Conservation (phyloP, 140 eudicot species). For the Stevia rebaudiana region DNA sequence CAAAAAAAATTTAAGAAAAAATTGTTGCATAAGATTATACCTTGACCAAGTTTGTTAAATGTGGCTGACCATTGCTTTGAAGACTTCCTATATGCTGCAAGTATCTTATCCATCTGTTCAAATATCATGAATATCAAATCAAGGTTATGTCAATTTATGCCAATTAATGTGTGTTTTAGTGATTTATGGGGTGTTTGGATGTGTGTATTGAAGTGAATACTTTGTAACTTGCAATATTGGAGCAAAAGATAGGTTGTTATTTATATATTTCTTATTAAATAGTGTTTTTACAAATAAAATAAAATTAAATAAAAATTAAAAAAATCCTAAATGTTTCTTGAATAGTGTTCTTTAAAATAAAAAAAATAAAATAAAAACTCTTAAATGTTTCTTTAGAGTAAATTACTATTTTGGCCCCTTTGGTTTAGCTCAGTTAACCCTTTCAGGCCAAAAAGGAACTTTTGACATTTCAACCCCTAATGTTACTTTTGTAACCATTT, state of each 20-base stretch:
- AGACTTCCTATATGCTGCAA: conserved; percentile 85
- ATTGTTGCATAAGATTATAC: conserved; percentile 25
- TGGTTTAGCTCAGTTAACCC: no score
- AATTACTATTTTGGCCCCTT: background rate
- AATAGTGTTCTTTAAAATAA: no score
- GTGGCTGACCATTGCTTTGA: conserved; percentile 93
- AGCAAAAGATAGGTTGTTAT: background rate
- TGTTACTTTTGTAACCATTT: no score
- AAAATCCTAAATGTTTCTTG: no score
- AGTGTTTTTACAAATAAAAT: background rate
- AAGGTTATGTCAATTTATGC: background rate
- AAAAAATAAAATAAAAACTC: no score
- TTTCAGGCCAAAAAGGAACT: no score
- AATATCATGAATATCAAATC: background rate
- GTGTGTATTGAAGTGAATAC: conserved; percentile 1
- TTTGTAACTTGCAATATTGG: background rate
- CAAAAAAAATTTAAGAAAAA: background rate
- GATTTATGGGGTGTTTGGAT: background rate
- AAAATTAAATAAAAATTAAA: no score
- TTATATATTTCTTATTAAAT: background rate
- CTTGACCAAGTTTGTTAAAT: conserved; percentile 90
- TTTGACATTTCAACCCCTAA: no score
- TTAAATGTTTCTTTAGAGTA: background rate
- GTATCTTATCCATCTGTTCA: conserved; percentile 78
- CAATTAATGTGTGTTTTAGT: background rate